Conservation (phyloP, 441 rosid genomes). For the Erodium chrysanthum region DNA sequence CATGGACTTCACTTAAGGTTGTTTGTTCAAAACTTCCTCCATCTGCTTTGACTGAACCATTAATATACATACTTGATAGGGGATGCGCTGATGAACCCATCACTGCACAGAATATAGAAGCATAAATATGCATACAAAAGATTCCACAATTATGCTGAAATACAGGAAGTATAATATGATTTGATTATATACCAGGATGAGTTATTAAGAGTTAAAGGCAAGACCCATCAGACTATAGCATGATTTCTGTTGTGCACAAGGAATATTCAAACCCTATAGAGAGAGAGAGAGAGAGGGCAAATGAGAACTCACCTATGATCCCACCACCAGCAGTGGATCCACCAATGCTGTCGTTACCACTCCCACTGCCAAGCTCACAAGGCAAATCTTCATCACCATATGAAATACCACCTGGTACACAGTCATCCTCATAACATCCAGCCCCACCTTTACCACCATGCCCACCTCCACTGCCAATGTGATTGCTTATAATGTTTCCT, state of each 20-base stretch:
- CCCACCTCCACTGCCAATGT: constrained; percentile 93
- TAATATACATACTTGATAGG: constrained; percentile 61
- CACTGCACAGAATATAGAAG: constrained; percentile 35
- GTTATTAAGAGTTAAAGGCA: neutral
- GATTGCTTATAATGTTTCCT: constrained; percentile 62
- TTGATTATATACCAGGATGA: neutral
- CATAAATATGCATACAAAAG: neutral
- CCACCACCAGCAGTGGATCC: constrained; percentile 92
- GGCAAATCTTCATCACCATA: constrained; percentile 87
- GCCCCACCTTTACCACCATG: constrained; percentile 96
- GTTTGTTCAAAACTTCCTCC: constrained; percentile 51
- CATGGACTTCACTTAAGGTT: constrained; percentile 19
- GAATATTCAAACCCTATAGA: neutral
- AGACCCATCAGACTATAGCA: neutral
- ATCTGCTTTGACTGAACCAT: constrained; percentile 75
- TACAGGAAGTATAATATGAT: neutral
- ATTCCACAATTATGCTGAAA: neutral
- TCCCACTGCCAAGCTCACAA: constrained; percentile 49
- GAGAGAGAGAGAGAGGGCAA: neutral
- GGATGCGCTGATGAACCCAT: constrained; percentile 97
- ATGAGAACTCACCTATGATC: constrained; percentile 53
- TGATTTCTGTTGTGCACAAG: neutral
- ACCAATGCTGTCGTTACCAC: constrained; percentile 35
- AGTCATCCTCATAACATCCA: constrained; percentile 55
- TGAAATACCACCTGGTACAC: constrained; percentile 64